Base-by-base conservation (phyloP, 2,329 filamentous ascomycete species). In the Amphichorda felina region DNA sequence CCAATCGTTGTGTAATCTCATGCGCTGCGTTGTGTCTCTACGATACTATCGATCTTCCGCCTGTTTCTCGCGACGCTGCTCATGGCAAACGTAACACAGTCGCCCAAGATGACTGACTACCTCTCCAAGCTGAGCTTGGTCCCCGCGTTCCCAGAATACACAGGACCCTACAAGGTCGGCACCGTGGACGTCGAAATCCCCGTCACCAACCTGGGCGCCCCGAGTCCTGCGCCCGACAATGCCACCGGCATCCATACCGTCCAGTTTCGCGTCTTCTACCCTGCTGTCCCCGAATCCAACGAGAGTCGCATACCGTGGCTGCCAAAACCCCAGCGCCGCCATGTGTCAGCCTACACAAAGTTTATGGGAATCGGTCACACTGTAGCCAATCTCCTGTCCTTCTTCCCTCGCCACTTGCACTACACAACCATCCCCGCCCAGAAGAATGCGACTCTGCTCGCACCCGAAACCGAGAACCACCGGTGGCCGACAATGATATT, bases 401-500 rank as follows among this genome's bases (percentile, higher is more conserved):
- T 76, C 41, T 58, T 85, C 9, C 81, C 82, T 2, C 70, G 82
- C 41, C 69, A 86, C 26, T 65, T 89, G 2, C 74, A 85, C 53
- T 84, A 80, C 51, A 75, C 82, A 32, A 70, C 75, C 2, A 79
- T 89, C 18, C 82, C 82, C 5, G 81, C 75, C 18, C 66, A 75
- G 44, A 78, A 82, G 45, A 83, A 87, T 51, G 82, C 82, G 9
- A 64, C 68, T 5, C 56, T 88, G 7, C 67, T 77, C 50, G 40
- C 63, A 39, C 49, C 74, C 39, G 48, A 60, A 9, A 59, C 63
- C 4, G 49, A 61, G 4, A 57, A 61, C 39, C 60, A 65, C 38
- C 64, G 75, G 60, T 91, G 83, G 80, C 85, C 86, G 0, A 81
- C 85, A 1, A 77, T 86, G 63, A 66, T 94, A 42, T 93, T 94